Base-by-base conservation (phyloP, 495 filamentous ascomycete species). In the Neurospora sublineolata region DNA sequence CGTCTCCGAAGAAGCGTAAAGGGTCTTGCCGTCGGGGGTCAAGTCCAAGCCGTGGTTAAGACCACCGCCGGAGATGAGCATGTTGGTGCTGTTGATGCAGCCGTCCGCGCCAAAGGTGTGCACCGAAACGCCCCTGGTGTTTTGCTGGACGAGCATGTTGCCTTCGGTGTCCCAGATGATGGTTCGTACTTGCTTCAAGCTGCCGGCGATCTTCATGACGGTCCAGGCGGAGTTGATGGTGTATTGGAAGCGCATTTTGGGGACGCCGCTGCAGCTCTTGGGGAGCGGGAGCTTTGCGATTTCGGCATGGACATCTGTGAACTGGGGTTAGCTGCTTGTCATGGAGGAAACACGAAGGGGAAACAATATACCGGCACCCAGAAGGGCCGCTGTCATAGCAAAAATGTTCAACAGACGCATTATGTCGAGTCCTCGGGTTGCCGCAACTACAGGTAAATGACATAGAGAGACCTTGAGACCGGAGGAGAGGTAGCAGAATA, bases 11-110 rank as follows among this genome's bases (percentile, higher is more conserved):
- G 86, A 89, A 12, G 89, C 90, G 75, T 90, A 92, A 67, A 92
- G 79, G 8, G 86, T 90, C 69, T 78, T 83, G 69, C 90, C 87
- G 79, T 91, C 88, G 16, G 77, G 76, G 9, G 87, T 87, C 23
- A 92, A 77, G 20, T 85, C 85, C 38, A 92, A 82, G n/a, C 89
- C 90, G 79, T 92, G 90, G 77, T 90, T 90, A n/a, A 92, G 80
- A 78, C 77, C 75, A 69, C 73, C 71, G 78, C 80, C 73, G 77
- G 77, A 73, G 83, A 79, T 73, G 72, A 79, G 77, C 78, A 77
- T 78, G 73, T 33, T 71, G 5, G 79, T 78, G 79, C 74, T 77
- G 70, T 75, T 79, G 74, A 79, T 82, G 67, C 85, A 85, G 5
- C 84, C 87, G 70, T 83, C 78, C 69, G 85, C 84, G 33, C 82